These are phyloP conservation scores for Phoenix roebelenii DNA, from an alignment of 176 grass and related monocot species.

Conservation along the genomic window DNA sequence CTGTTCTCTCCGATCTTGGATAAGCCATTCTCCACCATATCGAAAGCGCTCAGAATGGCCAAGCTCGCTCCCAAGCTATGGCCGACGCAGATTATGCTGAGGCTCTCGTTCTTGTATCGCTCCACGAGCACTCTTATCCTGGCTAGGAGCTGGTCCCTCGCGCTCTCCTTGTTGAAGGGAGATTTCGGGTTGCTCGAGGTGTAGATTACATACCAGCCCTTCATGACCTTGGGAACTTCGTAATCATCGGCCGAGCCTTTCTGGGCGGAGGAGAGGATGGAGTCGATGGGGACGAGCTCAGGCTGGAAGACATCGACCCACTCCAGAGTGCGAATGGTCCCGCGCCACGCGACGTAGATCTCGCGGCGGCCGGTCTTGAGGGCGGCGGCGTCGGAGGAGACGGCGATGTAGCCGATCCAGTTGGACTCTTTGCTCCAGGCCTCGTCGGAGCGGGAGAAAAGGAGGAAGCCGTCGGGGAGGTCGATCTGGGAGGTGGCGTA, in stretches of 20 bases:
- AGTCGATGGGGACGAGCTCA: conserved; percentile 37
- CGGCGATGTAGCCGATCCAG: conserved; percentile 77
- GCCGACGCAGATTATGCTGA: conserved; percentile 71
- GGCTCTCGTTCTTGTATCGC: conserved; percentile 37
- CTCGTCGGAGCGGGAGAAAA: conserved; percentile 47
- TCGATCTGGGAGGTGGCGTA: conserved; percentile 47
- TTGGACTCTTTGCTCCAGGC: conserved; percentile 95
- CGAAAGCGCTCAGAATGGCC: conserved; percentile 61
- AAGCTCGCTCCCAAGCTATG: conserved; percentile 84
- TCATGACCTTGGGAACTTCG: conserved; percentile 46
- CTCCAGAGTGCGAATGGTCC: conserved; percentile 74
- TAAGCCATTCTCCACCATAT: conserved; percentile 58
- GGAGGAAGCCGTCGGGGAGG: conserved; percentile 40
- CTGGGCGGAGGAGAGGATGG: conserved; percentile 32
- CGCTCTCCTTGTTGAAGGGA: conserved; percentile 48
- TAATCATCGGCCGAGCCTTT: not conserved
- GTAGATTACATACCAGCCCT: conserved; percentile 82
- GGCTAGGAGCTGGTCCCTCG: conserved; percentile 53
- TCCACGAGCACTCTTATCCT: conserved; percentile 47
- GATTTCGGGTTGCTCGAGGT: conserved; percentile 50
- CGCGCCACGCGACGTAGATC: conserved; percentile 67
- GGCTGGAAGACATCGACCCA: conserved; percentile 67
- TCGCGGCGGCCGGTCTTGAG: conserved; percentile 50
- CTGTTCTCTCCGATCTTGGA: conserved; percentile 21
- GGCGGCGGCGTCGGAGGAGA: conserved; percentile 45